Percentiles rank a stretch among this genome's conserved stretches.
phyloP scores from a whole-genome alignment of 495 filamentous ascomycete species.

The Mytilinidion resinicola region DNA sequence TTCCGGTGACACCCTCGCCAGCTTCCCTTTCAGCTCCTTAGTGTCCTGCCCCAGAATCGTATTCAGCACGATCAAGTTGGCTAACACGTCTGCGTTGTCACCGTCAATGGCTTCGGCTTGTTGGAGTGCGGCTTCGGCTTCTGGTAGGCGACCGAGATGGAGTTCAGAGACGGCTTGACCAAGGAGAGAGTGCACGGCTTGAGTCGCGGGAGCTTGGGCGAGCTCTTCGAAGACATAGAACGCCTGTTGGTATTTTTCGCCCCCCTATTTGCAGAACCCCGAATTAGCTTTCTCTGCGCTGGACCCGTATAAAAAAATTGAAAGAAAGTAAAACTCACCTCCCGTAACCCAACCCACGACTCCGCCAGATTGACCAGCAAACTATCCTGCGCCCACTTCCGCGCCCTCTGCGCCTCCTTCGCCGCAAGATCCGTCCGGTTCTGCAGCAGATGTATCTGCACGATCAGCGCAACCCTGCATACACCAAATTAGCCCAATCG shows the following conservation, averaged over 20 bases:
- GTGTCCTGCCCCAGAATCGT: conserved; percentile 65
- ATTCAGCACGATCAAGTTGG: conserved; percentile 73
- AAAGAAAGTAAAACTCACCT: conserved; percentile 50
- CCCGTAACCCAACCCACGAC: conserved; percentile 83
- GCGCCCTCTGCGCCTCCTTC: conserved; percentile 82
- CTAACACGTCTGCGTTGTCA: conserved; percentile 63
- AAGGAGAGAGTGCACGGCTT: conserved; percentile 59
- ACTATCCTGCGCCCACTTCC: conserved; percentile 93
- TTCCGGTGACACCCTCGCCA: conserved; percentile 28
- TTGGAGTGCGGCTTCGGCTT: conserved; percentile 80
- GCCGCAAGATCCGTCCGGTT: conserved; percentile 84
- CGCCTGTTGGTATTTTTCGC: conserved; percentile 91
- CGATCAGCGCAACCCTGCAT: conserved; percentile 39
- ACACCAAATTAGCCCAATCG: neutral
- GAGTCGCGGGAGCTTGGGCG: conserved; percentile 71
- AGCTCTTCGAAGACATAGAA: conserved; percentile 99
- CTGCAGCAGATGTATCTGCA: conserved; percentile 86
- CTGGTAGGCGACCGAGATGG: conserved; percentile 80
- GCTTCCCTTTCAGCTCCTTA: conserved; percentile 42
- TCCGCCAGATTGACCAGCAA: conserved; percentile 91
- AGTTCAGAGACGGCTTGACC: conserved; percentile 88
- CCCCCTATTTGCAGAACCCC: conserved; percentile 52
- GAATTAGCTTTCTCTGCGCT: too few species aligned
- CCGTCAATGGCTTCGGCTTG: conserved; percentile 71
- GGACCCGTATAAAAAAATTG: too few species aligned